Evolutionary conservation across 2,329 filamentous ascomycete genomes (phyloP).

Genomic region (Helotiales sp.): DNA sequence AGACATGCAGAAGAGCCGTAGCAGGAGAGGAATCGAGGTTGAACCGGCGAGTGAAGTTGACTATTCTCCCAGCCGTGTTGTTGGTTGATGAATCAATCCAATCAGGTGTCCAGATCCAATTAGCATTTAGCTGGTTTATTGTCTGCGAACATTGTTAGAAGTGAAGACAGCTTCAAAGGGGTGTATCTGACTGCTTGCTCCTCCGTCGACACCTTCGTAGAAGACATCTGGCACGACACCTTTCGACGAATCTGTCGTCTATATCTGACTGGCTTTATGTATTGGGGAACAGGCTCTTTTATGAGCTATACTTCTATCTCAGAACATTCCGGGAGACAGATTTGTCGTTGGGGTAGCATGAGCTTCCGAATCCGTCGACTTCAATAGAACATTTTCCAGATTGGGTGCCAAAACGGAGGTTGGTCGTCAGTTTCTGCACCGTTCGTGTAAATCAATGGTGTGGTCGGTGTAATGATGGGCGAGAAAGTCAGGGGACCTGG

Average conservation of each 20-base stretch:
- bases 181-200: neutral
- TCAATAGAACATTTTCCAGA: too few relatives aligned
- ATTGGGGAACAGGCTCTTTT: neutral
- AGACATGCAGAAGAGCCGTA: slow-evolving; percentile 32
- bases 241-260: neutral
- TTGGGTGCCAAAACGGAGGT: too few relatives aligned
- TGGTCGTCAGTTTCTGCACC: too few relatives aligned
- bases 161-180: neutral
- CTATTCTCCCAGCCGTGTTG: slow-evolving; percentile 38
- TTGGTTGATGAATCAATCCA: slow-evolving; percentile 36
- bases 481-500: neutral
- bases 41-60: slow-evolving; percentile 34
- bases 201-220: neutral
- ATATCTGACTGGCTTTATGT: neutral
- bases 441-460: neutral
- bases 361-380: too few relatives aligned
- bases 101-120: slow-evolving; percentile 40
- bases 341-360: too few relatives aligned
- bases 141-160: neutral
- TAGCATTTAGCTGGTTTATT: slow-evolving; percentile 35
- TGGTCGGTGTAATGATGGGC: neutral
- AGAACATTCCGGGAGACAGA: neutral
- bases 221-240: neutral
- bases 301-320: neutral
- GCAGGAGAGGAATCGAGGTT: slow-evolving; percentile 20